These are phyloP conservation scores for Cudoniella acicularis DNA, from an alignment of 495 filamentous ascomycete genomes.

Conservation along the genomic window DNA sequence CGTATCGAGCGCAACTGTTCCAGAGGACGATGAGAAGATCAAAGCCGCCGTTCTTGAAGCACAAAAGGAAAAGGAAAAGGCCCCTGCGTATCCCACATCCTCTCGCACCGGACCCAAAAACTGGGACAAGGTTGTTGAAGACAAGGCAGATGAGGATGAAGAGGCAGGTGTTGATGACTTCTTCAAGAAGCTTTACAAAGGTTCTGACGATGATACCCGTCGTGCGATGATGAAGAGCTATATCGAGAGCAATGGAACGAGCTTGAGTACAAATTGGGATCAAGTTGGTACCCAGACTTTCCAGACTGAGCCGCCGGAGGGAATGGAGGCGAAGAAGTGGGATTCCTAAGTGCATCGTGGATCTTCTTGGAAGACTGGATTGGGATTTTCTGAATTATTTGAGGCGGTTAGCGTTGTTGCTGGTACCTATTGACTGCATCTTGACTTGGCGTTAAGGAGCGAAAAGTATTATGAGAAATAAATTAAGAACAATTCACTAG, in stretches of 20 bases:
- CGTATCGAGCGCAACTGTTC: conserved; percentile 14
- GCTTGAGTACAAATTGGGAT: conserved; percentile 87
- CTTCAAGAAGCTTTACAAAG: conserved; percentile 88
- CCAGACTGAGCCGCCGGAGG: conserved; percentile 70
- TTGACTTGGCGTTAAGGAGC: background rate
- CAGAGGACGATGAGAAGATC: conserved; percentile 1
- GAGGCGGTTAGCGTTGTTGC: background rate
- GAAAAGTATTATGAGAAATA: too few species aligned
- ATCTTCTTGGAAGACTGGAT: background rate
- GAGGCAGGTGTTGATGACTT: conserved; percentile 74
- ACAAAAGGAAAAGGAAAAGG: conserved; percentile 22
- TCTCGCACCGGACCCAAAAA: conserved; percentile 80
- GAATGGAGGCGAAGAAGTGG: conserved; percentile 72
- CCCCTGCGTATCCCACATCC: conserved; percentile 82
- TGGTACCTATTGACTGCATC: background rate
- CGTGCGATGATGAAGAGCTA: conserved; percentile 99
- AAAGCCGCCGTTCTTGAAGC: conserved; percentile 5
- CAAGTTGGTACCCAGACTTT: conserved; percentile 75
- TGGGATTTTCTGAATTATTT: background rate
- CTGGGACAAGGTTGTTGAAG: conserved; percentile 67
- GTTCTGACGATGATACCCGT: conserved; percentile 72
- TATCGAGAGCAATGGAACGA: conserved; percentile 86
- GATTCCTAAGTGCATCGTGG: conserved; percentile 14
- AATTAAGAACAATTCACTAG: too few species aligned
- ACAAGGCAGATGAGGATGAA: conserved; percentile 48